Base-by-base conservation (phyloP, 2,329 filamentous ascomycete species). In the Mycosphaerella sp. region DNA sequence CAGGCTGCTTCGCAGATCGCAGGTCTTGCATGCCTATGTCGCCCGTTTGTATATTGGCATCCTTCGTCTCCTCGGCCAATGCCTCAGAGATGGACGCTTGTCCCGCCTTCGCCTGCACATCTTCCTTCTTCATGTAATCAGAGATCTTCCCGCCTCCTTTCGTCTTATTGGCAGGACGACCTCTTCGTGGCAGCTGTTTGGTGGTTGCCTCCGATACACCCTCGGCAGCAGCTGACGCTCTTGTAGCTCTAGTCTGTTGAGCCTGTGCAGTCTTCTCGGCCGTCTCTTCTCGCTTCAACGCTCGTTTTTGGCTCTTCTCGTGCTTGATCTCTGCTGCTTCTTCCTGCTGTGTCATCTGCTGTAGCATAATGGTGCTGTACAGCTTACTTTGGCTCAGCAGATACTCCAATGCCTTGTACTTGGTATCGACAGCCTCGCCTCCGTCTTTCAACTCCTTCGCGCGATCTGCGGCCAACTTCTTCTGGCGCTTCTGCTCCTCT, bases 1-100 rank as follows among this genome's bases (percentile, higher is more conserved):
- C 83, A 0, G 93, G 93, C 65, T 98, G 93, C 55, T 86, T 78
- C 0, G 90, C 91, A 67, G 94, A 88, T 50, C 83, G 78, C 13
- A 96, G 70, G 48, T 89, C 78, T 59, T 84, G 81, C 45, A 81
- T 76, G 21, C 82, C 80, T 50, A 85, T 72, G 17, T 79, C 79
- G n/a, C 76, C 74, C 2, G 79, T 75, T 48, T 82, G 77, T 6
- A 79, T 73, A 46, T 79, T 77, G 42, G 77, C 74, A 41, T 81
- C 78, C 36, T 78, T 75, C 0, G 76, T 79, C 6, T 79, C 79
- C 55, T 82, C 75, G 51, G 79, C 76, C 34, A 82, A 64, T 1
- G 78, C 79, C 54, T 84, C 77, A 17, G 78, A 72, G 1, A 84
- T 75, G 0, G 73, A 76, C 3, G 74, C 71, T 25, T 77, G 73